Evolutionary conservation across 441 rosid genomes (phyloP).

Genomic region (Arabidopsis lyrata): DNA sequence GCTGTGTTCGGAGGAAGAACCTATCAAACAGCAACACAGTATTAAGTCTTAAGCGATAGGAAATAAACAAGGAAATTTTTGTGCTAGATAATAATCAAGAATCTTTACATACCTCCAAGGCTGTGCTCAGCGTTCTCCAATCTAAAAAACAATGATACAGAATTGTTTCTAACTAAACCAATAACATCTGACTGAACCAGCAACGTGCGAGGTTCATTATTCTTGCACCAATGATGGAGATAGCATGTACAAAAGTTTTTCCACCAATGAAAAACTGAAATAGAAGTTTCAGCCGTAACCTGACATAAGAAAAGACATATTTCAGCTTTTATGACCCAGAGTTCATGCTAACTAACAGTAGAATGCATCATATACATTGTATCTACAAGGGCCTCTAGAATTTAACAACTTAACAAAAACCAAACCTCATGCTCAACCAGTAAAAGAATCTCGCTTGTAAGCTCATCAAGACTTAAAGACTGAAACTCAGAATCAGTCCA

Average conservation of each 20-base stretch:
- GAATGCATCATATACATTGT: slow-evolving; percentile 15
- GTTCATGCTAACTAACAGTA: slow-evolving; percentile 34
- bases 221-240: slow-evolving; percentile 88
- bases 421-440: slow-evolving; percentile 87
- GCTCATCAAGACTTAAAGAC: slow-evolving; percentile 80
- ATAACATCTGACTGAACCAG: slow-evolving; percentile 74
- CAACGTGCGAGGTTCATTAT: slow-evolving; percentile 75
- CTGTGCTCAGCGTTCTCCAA: slow-evolving; percentile 74
- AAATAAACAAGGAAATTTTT: slow-evolving; percentile 25
- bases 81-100: slow-evolving; percentile 30
- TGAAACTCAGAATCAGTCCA: slow-evolving; percentile 91
- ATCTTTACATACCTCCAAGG: slow-evolving; percentile 65
- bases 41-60: slow-evolving; percentile 24
- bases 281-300: slow-evolving; percentile 66
- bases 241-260: slow-evolving; percentile 77
- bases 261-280: slow-evolving; percentile 75
- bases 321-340: slow-evolving; percentile 39
- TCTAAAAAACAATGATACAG: slow-evolving; percentile 79
- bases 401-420: slow-evolving; percentile 14
- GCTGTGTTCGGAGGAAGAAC: slow-evolving; percentile 62
- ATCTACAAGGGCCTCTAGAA: slow-evolving; percentile 31
- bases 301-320: slow-evolving; percentile 47
- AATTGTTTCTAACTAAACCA: slow-evolving; percentile 87
- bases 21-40: slow-evolving; percentile 50
- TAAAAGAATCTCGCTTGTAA: slow-evolving; percentile 80